phyloP scores from a whole-genome alignment of 1,284 basidiomycete genomes.

The Rhodotorula glutinis region DNA sequence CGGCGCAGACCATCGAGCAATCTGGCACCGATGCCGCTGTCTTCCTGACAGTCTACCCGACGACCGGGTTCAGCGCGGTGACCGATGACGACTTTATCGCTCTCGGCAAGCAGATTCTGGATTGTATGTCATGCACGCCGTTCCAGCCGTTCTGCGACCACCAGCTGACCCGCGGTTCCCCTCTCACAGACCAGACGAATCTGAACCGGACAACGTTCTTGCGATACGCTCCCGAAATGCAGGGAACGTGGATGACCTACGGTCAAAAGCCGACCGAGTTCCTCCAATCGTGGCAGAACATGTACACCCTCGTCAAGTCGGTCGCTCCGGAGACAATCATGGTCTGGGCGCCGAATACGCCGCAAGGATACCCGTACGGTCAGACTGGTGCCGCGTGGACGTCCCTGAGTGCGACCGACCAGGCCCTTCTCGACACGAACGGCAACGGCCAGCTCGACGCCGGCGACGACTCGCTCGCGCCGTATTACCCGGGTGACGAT shows the following conservation, averaged over 20 bases:
- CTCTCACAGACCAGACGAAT: constrained; percentile 32
- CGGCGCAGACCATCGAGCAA: constrained; percentile 37
- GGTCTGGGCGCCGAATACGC: constrained; percentile 47
- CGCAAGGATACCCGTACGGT: constrained; percentile 45
- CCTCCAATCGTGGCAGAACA: constrained; percentile 38
- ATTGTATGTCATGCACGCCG: constrained; percentile 27
- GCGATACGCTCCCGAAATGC: constrained; percentile 47
- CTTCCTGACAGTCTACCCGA: constrained; percentile 46
- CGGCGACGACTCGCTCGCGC: constrained; percentile 42
- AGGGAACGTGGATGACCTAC: constrained; percentile 46
- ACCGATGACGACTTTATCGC: constrained; percentile 39
- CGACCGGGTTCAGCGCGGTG: constrained; percentile 32
- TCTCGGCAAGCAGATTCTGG: constrained; percentile 43
- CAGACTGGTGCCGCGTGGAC: background rate
- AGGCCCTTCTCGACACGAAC: constrained; percentile 44
- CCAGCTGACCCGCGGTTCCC: background rate
- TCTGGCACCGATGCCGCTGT: constrained; percentile 45
- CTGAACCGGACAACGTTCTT: constrained; percentile 44
- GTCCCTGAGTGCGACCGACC: constrained; percentile 36
- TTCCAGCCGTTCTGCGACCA: too few species aligned
- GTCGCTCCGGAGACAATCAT: constrained; percentile 43
- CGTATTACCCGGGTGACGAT: constrained; percentile 46
- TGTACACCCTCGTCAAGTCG: constrained; percentile 43
- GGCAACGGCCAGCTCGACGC: constrained; percentile 37
- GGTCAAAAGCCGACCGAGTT: constrained; percentile 44